Evolutionary conservation across 2,329 filamentous ascomycete species (phyloP).

Genomic region (Fusarium palustre): DNA sequence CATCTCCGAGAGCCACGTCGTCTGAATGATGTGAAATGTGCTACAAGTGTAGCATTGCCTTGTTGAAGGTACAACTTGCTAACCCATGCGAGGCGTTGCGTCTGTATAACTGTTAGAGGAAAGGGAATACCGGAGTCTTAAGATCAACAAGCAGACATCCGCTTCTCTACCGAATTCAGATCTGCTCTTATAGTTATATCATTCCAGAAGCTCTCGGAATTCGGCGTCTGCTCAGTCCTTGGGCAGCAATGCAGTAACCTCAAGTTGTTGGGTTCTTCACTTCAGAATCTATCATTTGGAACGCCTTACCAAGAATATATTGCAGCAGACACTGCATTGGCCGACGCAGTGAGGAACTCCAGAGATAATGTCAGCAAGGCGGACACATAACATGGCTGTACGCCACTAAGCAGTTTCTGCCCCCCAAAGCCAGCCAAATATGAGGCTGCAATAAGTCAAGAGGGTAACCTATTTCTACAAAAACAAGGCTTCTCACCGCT

Average conservation of each 20-base stretch:
- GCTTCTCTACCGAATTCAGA: slow-evolving; percentile 1
- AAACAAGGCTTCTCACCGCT: background rate
- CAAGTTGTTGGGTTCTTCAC: background rate
- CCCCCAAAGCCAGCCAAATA: slow-evolving; percentile 1
- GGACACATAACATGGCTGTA: slow-evolving; percentile 5
- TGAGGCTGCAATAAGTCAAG: slow-evolving; percentile 18
- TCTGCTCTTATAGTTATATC: slow-evolving; percentile 21
- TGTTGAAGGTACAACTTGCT: background rate
- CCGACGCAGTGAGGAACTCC: background rate
- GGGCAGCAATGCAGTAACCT: slow-evolving; percentile 36
- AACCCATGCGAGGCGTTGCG: background rate
- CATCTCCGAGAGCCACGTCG: slow-evolving; percentile 10
- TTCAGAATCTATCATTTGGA: background rate
- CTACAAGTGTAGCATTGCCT: slow-evolving; percentile 21
- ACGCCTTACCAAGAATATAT: slow-evolving; percentile 17
- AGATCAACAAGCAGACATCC: background rate
- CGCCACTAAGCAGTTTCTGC: background rate
- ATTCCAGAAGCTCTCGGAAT: background rate
- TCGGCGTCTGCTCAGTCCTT: slow-evolving; percentile 6
- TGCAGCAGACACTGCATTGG: slow-evolving; percentile 27
- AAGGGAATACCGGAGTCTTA: background rate
- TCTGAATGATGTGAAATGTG: slow-evolving; percentile 23
- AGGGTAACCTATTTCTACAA: background rate
- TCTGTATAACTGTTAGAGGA: background rate
- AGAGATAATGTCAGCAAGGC: background rate